A percentile compares a stretch with the other conserved stretches of the same genome.
Conservation (phyloP, 2,329 filamentous ascomycete genomes). For the Didymella keratinophila region DNA sequence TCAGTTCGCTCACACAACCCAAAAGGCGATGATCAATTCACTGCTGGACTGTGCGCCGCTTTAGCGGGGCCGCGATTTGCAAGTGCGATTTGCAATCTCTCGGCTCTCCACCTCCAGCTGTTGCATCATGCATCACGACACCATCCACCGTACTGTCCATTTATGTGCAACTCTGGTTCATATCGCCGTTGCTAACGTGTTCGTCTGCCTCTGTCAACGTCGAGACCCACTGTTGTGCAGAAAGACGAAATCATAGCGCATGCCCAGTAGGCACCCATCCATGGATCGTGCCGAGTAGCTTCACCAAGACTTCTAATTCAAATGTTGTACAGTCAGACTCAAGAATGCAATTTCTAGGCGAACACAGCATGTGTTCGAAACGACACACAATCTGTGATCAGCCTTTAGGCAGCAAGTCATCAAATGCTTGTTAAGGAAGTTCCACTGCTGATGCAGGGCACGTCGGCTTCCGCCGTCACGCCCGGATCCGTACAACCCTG, state of each 20-base stretch:
- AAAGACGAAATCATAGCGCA: not conserved
- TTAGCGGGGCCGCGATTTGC: slow-evolving; percentile 17
- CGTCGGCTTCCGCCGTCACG: not conserved
- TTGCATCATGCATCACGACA: slow-evolving; percentile 18
- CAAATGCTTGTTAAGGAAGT: not conserved
- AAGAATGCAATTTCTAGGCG: not conserved
- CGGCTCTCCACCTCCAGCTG: slow-evolving; percentile 17
- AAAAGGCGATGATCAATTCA: not conserved
- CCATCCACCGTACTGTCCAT: not conserved
- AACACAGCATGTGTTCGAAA: slow-evolving; percentile 8
- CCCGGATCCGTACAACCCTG: slow-evolving; percentile 6
- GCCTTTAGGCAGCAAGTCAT: slow-evolving; percentile 11
- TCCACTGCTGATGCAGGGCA: slow-evolving; percentile 14
- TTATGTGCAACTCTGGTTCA: slow-evolving; percentile 9
- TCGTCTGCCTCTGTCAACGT: not conserved
- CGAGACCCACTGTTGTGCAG: not conserved
- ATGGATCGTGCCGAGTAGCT: not conserved
- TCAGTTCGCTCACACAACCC: not conserved
- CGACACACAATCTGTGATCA: slow-evolving; percentile 3
- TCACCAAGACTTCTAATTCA: not conserved
- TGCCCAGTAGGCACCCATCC: not conserved
- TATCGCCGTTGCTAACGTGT: slow-evolving; percentile 10
- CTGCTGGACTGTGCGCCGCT: slow-evolving; percentile 5
- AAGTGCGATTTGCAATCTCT: slow-evolving; percentile 11
- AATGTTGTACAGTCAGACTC: not conserved